Evolutionary conservation across 2,329 filamentous ascomycete genomes (phyloP), one percentile per base, ranked within the genome.

Genomic region (Cladophialophora yegresii): DNA sequence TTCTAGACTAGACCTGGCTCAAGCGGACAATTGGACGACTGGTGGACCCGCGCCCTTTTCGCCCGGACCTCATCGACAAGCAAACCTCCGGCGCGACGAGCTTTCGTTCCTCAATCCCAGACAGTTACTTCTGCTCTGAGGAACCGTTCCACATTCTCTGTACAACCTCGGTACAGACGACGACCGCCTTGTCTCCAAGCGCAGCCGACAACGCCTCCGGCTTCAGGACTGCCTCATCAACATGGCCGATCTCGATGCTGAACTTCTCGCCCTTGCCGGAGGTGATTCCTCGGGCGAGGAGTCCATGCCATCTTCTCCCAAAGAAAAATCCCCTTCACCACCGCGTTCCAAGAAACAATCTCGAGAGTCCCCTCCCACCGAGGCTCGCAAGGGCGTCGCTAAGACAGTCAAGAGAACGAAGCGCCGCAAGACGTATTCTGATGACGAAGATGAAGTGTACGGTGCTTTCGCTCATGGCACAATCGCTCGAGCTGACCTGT

Each of bases 231-330:
- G 63, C 61, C 60, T 64, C 68, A 70, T 63, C 67, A 70, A 69
- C 73, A 96, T 96, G 92, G 89, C 91, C 62, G 91, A 93, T 75
- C 85, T 97, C 71, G 93, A 98, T 75, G 92, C 93, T 72, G 93
- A 97, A 81, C 88, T 98, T 70, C 89, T 98, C 69, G 93, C 91
- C 74, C 87, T 98, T 70, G 95, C 93, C 61, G 95, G 92, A 73
- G 92, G 91, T 71, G 89, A 82, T 72, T 79, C 80, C 65, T 82
- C 80, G 57, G 81, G 83, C 68, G 82, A 83, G 67, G 83, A 84
- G 70, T 75, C 78, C 61, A 75, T 86, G 66, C 81, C 83, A 59
- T 77, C 74, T 77, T 64, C 85, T 84, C 64, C 85, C 83, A 73
- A 85, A 85, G 80, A 73, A 80, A 81, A 77, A 81, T 81, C 72